Evolutionary conservation across 2,329 filamentous ascomycete genomes (phyloP), one percentile per base, ranked within the genome.

Genomic region (Colletotrichum theobromicola): DNA sequence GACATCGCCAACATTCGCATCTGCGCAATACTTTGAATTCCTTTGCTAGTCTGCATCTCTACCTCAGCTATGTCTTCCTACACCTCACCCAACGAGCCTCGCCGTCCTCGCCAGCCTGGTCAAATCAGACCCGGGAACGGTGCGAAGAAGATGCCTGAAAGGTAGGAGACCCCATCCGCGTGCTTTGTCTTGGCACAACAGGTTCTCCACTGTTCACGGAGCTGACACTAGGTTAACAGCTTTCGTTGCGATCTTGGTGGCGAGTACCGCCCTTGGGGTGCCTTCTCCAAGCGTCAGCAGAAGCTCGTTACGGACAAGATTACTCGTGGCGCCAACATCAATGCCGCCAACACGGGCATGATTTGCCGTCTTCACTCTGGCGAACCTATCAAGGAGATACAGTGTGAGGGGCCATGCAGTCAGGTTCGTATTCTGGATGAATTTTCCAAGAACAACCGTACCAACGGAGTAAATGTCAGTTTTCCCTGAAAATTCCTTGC

Each of bases 281-380:
- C 74, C 5, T 86, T 85, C 70, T 84, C 83, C 7, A 78, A 77
- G 7, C 80, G 73, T 5, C 82, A 85, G 64, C 81, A 81, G 65
- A 78, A 77, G 21, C 66, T 80, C 7, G 61, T 84, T 13, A 72
- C 78, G 13, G 21, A 62, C 18, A 78, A 79, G 42, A 58, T 77
- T 24, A 71, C 72, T 4, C 60, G 28, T 4, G 24, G 75, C 5
- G 37, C 50, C 4, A 66, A 53, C 7, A 55, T 83, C n/a, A 75
- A 83, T 26, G 71, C 82, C 1, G 79, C 79, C 1, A 81, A 82
- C 55, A 81, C 79, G 1, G 83, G 83, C 32, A 85, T 86, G 83
- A 79, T 79, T 1, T 86, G 84, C 61, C 78, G 78, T 9, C 80
- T 83, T 6, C 84, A 86, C 66, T 78, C 79, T 1, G 74, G 80